A percentile compares a stretch with the other conserved stretches of the same genome.
phyloP scores from a whole-genome alignment of 108 stramenopile genomes.

The Cyclotella cryptica region DNA sequence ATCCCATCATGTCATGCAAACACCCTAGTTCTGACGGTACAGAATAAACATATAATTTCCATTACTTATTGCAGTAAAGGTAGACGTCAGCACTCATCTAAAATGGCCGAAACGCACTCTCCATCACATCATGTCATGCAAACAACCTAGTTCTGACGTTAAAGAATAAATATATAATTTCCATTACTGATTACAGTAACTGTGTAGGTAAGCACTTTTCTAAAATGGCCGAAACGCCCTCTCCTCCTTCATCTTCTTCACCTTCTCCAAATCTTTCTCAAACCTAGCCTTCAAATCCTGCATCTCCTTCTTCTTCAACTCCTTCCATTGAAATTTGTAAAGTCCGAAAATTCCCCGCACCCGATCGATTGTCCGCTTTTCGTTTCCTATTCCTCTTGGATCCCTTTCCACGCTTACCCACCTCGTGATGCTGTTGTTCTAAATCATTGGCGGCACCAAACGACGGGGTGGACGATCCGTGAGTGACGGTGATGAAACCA shows the following conservation, averaged over 20 bases:
- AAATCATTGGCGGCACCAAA: conserved; percentile 60
- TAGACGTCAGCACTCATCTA: conserved; percentile 30
- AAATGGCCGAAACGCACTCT: conserved; percentile 79
- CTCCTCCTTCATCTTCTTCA: conserved; percentile 87
- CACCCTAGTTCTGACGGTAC: background rate
- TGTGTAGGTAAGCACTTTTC: no score
- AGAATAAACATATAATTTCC: background rate
- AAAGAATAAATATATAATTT: background rate
- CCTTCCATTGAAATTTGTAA: conserved; percentile 85
- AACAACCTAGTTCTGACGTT: background rate
- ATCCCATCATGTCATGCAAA: background rate
- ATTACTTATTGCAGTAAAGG: no score
- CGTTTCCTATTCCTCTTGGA: conserved; percentile 71
- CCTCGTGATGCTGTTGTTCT: conserved; percentile 45
- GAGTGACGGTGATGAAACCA: conserved; percentile 85
- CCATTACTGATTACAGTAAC: no score
- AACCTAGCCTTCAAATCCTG: conserved; percentile 75
- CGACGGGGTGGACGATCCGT: conserved; percentile 49
- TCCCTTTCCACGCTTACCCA: conserved; percentile 14
- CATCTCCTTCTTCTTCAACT: conserved; percentile 69
- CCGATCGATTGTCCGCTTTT: conserved; percentile 45
- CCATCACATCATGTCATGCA: conserved; percentile 17
- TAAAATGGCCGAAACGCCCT: conserved; percentile 79
- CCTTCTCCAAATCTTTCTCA: conserved; percentile 80
- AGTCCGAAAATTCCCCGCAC: conserved; percentile 66